Percentiles rank a stretch among this genome's conserved stretches.
phyloP scores from a whole-genome alignment of 177 flowering plant species.

The Vitis hybrid region DNA sequence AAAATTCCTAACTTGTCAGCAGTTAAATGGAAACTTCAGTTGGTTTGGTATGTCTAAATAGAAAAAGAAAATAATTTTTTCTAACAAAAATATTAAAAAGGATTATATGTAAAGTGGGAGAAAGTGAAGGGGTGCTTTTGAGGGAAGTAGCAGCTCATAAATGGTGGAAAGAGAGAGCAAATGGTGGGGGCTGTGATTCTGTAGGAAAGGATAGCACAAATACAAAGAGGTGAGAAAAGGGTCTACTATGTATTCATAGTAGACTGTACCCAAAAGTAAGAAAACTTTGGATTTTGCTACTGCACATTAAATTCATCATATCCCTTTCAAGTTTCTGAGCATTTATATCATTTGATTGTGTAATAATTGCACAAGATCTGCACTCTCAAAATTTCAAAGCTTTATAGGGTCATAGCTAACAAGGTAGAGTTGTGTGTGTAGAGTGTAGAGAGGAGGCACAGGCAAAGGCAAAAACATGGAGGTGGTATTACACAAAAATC shows the following conservation, averaged over 20 bases:
- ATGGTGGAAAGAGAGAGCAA: constrained; percentile 8
- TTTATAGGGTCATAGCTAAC: constrained; percentile 5
- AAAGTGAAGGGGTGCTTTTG: background rate
- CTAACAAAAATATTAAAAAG: too few species aligned
- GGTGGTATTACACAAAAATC: constrained; percentile 16
- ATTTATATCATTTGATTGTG: constrained; percentile 15
- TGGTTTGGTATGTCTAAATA: too few species aligned
- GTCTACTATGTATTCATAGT: background rate
- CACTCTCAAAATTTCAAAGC: constrained; percentile 5
- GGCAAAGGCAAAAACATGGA: constrained; percentile 41
- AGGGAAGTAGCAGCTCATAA: background rate
- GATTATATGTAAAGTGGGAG: background rate
- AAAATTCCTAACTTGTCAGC: too few species aligned
- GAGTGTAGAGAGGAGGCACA: constrained; percentile 1
- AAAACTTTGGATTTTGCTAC: constrained; percentile 10
- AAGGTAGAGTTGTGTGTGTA: background rate
- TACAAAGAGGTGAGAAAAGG: background rate
- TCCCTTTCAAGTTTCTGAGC: constrained; percentile 10
- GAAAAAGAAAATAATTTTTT: too few species aligned
- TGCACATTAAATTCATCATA: constrained; percentile 19
- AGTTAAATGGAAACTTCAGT: too few species aligned
- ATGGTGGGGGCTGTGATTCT: constrained; percentile 8
- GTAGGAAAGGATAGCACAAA: constrained; percentile 5
- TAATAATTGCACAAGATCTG: constrained; percentile 20
- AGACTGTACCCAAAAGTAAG: constrained; percentile 5